A percentile compares a stretch with the other conserved stretches of the same genome.
phyloP scores from a whole-genome alignment of 2,329 filamentous ascomycete species.

The Pestalotiopsis fici region DNA sequence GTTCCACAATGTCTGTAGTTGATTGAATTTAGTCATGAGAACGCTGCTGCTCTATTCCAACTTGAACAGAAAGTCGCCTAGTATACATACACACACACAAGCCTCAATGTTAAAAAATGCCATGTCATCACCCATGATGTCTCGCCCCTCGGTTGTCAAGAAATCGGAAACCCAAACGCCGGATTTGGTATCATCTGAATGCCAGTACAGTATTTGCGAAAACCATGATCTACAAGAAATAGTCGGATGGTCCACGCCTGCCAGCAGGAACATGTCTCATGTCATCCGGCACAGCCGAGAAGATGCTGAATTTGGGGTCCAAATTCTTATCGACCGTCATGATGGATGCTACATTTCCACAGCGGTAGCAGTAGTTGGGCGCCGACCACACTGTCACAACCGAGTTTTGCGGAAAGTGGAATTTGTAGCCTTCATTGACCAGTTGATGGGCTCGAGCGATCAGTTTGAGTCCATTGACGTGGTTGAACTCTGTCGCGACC shows the following conservation, averaged over 20 bases:
- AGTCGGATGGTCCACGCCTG: constrained; percentile 67
- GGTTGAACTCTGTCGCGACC: constrained; percentile 95
- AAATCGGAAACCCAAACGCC: not conserved
- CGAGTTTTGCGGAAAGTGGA: constrained; percentile 92
- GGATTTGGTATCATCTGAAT: constrained; percentile 9
- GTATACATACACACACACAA: not conserved
- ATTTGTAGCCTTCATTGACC: constrained; percentile 98
- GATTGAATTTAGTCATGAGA: not conserved
- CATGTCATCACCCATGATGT: not conserved
- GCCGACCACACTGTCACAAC: constrained; percentile 98
- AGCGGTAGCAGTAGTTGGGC: constrained; percentile 93
- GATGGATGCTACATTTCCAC: constrained; percentile 95
- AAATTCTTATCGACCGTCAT: constrained; percentile 88
- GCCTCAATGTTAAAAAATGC: not conserved
- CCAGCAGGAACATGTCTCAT: constrained; percentile 77
- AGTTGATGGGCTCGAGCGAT: constrained; percentile 97
- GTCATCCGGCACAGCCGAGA: constrained; percentile 85
- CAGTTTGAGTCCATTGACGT: constrained; percentile 93
- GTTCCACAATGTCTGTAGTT: not conserved
- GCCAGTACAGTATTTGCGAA: not conserved
- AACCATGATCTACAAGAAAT: constrained; percentile 58
- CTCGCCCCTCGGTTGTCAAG: not conserved
- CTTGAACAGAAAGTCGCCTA: not conserved
- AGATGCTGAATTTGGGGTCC: constrained; percentile 89
- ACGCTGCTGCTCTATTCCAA: not conserved